Percentiles rank a stretch among this genome's conserved stretches.
Evolutionary conservation across 2,329 filamentous ascomycete species (phyloP).

Genomic region (Rhinocladiella mackenziei): DNA sequence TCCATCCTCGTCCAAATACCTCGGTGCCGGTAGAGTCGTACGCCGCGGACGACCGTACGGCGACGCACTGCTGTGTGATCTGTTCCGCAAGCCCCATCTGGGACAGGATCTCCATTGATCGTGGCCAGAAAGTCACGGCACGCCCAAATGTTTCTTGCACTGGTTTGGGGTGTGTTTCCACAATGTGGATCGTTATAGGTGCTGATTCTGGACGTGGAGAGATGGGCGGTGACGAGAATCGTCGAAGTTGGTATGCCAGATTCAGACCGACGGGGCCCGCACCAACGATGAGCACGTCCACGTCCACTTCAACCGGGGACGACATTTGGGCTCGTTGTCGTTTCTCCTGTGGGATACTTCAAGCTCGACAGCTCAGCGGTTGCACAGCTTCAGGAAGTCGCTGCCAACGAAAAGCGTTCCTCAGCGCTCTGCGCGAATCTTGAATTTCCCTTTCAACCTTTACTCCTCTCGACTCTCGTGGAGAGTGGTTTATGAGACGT

Average conservation of each 20-base stretch:
- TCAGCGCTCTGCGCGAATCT: too few relatives aligned
- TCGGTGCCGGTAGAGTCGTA: constrained; percentile 48
- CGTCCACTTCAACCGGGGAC: constrained; percentile 9
- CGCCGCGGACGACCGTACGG: constrained; percentile 48
- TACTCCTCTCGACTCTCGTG: too few relatives aligned
- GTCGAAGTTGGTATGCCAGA: constrained; percentile 26
- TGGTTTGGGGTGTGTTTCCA: constrained; percentile 49
- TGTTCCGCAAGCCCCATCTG: constrained; percentile 49
- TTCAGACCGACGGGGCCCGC: constrained; percentile 26
- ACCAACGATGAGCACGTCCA: constrained; percentile 32
- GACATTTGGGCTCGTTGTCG: too few relatives aligned
- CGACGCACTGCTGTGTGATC: constrained; percentile 52
- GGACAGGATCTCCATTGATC: constrained; percentile 51
- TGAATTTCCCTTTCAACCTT: too few relatives aligned
- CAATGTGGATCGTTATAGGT: constrained; percentile 42
- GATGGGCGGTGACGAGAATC: constrained; percentile 30
- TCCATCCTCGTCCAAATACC: constrained; percentile 47
- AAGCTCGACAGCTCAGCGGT: too few relatives aligned
- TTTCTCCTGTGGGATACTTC: too few relatives aligned
- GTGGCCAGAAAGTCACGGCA: constrained; percentile 53
- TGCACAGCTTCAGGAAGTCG: too few relatives aligned
- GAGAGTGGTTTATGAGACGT: too few relatives aligned
- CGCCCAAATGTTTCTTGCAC: constrained; percentile 52
- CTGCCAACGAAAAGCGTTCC: too few relatives aligned
- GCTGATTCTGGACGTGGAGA: background rate